Evolutionary conservation across 805 yeast species (phyloP).

Genomic region (Candida xyloterini): DNA sequence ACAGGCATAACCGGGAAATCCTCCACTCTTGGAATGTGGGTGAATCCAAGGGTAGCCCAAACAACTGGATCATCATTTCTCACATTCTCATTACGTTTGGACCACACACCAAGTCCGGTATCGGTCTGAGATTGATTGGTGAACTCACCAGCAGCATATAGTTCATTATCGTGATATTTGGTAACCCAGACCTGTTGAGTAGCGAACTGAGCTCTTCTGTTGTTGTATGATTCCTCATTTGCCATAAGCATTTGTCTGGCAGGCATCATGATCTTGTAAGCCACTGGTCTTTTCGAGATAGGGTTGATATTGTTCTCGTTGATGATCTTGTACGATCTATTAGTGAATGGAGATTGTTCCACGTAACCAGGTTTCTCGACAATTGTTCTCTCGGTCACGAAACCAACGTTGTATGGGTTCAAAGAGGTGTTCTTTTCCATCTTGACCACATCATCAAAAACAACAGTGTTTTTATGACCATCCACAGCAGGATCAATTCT

Average conservation of each 20-base stretch:
- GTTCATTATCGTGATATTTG: constrained; percentile 66
- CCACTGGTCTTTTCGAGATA: constrained; percentile 67
- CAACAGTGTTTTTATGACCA: constrained; percentile 74
- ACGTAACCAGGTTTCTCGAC: constrained; percentile 70
- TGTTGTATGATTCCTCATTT: constrained; percentile 57
- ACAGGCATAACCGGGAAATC: constrained; percentile 92
- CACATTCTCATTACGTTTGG: constrained; percentile 61
- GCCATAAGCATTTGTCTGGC: constrained; percentile 76
- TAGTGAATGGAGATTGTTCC: constrained; percentile 74
- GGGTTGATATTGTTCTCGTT: constrained; percentile 72
- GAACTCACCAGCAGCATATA: constrained; percentile 82
- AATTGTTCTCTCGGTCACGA: constrained; percentile 55
- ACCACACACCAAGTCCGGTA: constrained; percentile 71
- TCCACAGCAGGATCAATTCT: constrained; percentile 82
- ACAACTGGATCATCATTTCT: constrained; percentile 75
- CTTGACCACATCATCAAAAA: constrained; percentile 64
- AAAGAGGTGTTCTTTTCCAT: constrained; percentile 50
- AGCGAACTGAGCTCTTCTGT: constrained; percentile 70
- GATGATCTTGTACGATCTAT: constrained; percentile 70
- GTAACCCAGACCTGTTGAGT: constrained; percentile 83
- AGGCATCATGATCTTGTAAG: constrained; percentile 70
- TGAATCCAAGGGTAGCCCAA: constrained; percentile 80
- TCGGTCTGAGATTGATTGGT: constrained; percentile 74
- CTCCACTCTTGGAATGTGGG: constrained; percentile 79
- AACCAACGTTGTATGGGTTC: constrained; percentile 72